phyloP scores from a whole-genome alignment of 2,329 filamentous ascomycete genomes.

The Graphilbum fragrans region DNA sequence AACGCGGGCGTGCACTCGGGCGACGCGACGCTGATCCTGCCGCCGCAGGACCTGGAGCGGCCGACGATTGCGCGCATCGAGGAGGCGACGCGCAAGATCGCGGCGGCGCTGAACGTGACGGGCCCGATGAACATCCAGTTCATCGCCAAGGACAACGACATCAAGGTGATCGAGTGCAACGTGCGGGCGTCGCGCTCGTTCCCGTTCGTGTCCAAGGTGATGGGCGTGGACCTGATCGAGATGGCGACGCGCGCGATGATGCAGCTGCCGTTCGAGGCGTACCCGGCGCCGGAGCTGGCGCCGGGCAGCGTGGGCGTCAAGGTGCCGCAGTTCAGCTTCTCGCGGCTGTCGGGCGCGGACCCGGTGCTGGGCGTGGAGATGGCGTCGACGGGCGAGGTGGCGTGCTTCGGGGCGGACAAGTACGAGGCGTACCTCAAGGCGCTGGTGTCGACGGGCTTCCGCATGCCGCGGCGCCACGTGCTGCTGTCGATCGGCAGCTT shows the following conservation, averaged over 20 bases:
- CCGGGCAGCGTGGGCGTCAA: conserved; percentile 88
- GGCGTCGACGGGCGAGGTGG: conserved; percentile 97
- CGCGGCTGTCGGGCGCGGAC: conserved; percentile 86
- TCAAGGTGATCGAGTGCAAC: conserved; percentile 99
- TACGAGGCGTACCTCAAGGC: conserved; percentile 98
- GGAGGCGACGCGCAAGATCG: conserved; percentile 92
- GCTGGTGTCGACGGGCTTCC: conserved; percentile 90
- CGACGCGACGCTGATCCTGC: conserved; percentile 89
- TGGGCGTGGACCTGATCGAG: conserved; percentile 94
- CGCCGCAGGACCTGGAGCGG: conserved; percentile 80
- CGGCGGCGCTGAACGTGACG: conserved; percentile 84
- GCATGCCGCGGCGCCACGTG: conserved; percentile 89
- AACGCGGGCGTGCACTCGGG: conserved; percentile 98
- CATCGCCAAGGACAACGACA: conserved; percentile 98
- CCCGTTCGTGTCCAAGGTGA: conserved; percentile 97
- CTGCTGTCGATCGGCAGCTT: conserved; percentile 90
- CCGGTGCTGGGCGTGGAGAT: conserved; percentile 97
- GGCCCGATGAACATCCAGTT: conserved; percentile 99
- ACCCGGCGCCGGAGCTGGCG: conserved; percentile 65
- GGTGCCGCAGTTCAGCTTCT: conserved; percentile 98
- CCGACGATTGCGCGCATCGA: conserved; percentile 87
- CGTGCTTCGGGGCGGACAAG: conserved; percentile 89
- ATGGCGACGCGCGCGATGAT: conserved; percentile 98
- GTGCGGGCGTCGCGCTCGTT: conserved; percentile 92
- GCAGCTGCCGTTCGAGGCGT: conserved; percentile 67